Percentiles rank a stretch among this genome's conserved stretches.
phyloP scores from a whole-genome alignment of 1,284 basidiomycete genomes.

The Pholiota adiposa region DNA sequence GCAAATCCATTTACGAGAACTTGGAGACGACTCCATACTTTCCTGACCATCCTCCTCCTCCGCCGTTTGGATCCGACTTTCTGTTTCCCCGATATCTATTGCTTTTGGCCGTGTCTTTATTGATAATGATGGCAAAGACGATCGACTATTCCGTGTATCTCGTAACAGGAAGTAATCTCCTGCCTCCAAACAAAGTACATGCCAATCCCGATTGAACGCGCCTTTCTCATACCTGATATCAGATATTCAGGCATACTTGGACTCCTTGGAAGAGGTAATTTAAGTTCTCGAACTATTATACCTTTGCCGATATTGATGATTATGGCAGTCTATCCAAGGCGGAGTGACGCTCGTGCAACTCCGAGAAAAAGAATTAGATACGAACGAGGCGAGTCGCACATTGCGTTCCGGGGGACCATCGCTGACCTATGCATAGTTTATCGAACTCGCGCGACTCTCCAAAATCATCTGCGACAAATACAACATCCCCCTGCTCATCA shows the following conservation, averaged over 20 bases:
- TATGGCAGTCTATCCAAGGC: constrained; percentile 71
- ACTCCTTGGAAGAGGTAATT: constrained; percentile 77
- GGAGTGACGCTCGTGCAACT: constrained; percentile 92
- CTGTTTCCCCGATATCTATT: too few relatives aligned
- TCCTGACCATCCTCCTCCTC: too few relatives aligned
- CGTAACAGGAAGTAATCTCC: constrained; percentile 82
- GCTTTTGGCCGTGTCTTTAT: too few relatives aligned
- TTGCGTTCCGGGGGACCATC: background rate
- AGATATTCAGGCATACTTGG: constrained; percentile 65
- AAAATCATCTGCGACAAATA: constrained; percentile 83
- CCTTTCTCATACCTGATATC: constrained; percentile 11
- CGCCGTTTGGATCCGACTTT: too few relatives aligned
- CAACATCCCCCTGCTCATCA: constrained; percentile 87
- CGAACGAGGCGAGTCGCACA: constrained; percentile 62
- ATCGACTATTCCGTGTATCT: constrained; percentile 85
- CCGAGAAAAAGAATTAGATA: constrained; percentile 83
- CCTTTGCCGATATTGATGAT: constrained; percentile 5
- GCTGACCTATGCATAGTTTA: constrained; percentile 57
- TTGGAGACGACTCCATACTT: background rate
- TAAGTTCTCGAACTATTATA: background rate
- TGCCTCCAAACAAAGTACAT: constrained; percentile 79
- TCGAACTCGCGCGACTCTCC: constrained; percentile 73
- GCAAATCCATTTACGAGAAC: background rate
- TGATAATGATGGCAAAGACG: background rate
- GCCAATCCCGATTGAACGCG: background rate